phyloP scores from a whole-genome alignment of 192 early-diverging fungal genomes.

The Bifiguratus adelaidae region DNA sequence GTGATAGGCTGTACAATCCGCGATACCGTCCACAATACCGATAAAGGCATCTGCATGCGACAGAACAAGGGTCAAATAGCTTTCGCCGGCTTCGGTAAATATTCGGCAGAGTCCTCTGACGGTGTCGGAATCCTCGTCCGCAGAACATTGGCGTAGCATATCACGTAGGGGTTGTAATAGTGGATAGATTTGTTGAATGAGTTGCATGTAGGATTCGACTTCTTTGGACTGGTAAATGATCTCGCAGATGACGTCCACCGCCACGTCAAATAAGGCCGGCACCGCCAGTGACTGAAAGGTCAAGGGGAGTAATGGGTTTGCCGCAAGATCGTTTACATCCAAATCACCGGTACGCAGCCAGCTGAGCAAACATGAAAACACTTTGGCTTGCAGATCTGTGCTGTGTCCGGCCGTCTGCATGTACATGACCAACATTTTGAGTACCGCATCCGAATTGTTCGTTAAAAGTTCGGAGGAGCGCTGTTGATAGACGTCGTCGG shows the following conservation, averaged over 20 bases:
- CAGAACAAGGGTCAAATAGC: slow-evolving; percentile 67
- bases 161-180: slow-evolving; percentile 36
- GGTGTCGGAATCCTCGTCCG: slow-evolving; percentile 70
- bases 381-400: slow-evolving; percentile 45
- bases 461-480: slow-evolving; percentile 53
- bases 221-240: slow-evolving; percentile 64
- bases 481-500: slow-evolving; percentile 43
- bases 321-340: slow-evolving; percentile 40
- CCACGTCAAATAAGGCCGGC: slow-evolving; percentile 70
- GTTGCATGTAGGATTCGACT: slow-evolving; percentile 31
- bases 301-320: slow-evolving; percentile 53
- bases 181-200: slow-evolving; percentile 54
- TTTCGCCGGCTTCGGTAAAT: slow-evolving; percentile 85
- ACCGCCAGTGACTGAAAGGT: slow-evolving; percentile 64
- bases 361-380: slow-evolving; percentile 64
- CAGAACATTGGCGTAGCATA: slow-evolving; percentile 26
- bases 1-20: slow-evolving; percentile 67
- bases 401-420: slow-evolving; percentile 51
- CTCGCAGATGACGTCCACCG: slow-evolving; percentile 75
- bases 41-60: slow-evolving; percentile 54
- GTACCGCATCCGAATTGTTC: slow-evolving; percentile 51
- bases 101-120: slow-evolving; percentile 78
- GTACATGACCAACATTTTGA: slow-evolving; percentile 58
- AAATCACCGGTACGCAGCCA: slow-evolving; percentile 85
- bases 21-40: slow-evolving; percentile 70